phyloP scores from a whole-genome alignment of 306 rosid species.

The Inga laurina region DNA sequence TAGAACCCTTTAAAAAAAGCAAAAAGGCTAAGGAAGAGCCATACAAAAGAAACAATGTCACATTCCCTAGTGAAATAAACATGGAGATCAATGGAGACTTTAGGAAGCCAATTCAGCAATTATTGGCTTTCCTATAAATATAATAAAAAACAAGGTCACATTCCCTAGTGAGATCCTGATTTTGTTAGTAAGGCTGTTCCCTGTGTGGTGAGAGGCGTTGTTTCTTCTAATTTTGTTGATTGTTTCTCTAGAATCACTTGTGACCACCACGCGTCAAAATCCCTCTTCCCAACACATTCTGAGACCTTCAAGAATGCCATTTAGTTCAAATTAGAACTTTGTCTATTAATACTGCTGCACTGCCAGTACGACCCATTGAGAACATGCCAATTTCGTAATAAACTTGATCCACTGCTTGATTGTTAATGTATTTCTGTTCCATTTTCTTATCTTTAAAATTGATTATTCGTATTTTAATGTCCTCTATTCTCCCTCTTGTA shows the following conservation, averaged over 20 bases:
- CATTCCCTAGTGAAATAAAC: too few relatives aligned
- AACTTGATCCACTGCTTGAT: slow-evolving; percentile 1
- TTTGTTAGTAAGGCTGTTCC: not conserved
- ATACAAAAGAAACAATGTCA: not conserved
- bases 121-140: not conserved
- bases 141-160: not conserved
- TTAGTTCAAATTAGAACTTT: not conserved
- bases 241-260: not conserved
- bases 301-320: not conserved
- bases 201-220: not conserved
- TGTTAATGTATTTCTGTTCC: not conserved
- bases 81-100: not conserved
- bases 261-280: not conserved
- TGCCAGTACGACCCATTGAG: not conserved
- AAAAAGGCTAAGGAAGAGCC: not conserved
- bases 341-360: not conserved
- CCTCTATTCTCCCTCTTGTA: not conserved
- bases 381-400: not conserved
- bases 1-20: not conserved
- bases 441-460: slow-evolving; percentile 13
- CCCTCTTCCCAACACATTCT: not conserved
- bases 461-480: not conserved
- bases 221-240: not conserved
- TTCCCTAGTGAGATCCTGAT: not conserved
- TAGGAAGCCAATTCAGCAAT: not conserved